Evolutionary conservation across 73 alveolate species (phyloP).

Genomic region (Tetrahymena borealis): DNA sequence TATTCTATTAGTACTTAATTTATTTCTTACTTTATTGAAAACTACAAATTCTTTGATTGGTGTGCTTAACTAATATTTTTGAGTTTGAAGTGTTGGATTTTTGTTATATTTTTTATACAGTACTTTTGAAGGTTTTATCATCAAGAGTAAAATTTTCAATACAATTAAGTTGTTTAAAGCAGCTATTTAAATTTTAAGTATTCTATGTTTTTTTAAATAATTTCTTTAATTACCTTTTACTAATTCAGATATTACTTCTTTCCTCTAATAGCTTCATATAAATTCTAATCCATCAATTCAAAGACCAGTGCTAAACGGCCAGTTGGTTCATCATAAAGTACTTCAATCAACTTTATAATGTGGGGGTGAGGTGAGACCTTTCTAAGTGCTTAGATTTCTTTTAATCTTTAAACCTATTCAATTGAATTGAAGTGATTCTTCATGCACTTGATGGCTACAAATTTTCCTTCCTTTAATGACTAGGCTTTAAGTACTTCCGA

Average conservation of each 20-base stretch:
- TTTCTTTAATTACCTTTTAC: conserved; percentile 6
- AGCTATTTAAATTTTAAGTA: too few relatives aligned
- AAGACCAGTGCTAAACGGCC: conserved; percentile 98
- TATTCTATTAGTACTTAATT: too few relatives aligned
- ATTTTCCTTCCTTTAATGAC: conserved; percentile 79
- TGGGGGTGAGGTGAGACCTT: conserved; percentile 94
- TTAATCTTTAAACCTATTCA: conserved; percentile 67
- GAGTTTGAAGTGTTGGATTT: background rate
- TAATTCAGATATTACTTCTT: conserved; percentile 20
- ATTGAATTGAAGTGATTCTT: conserved; percentile 71
- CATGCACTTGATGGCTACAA: conserved; percentile 94
- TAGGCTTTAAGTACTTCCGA: conserved; percentile 96
- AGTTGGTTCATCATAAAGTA: conserved; percentile 94
- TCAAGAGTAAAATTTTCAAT: too few relatives aligned
- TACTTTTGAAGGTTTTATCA: too few relatives aligned
- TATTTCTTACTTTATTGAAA: too few relatives aligned
- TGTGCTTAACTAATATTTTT: too few relatives aligned
- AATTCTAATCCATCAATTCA: conserved; percentile 97
- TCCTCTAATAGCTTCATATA: conserved; percentile 91
- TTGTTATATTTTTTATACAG: too few relatives aligned
- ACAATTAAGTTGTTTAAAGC: too few relatives aligned
- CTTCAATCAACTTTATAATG: conserved; percentile 89
- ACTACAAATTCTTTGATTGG: too few relatives aligned
- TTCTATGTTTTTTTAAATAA: too few relatives aligned
- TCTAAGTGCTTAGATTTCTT: conserved; percentile 81